Percentiles rank a stretch among this genome's conserved stretches.
Conservation (phyloP, 352 stramenopile genomes). For the Globisporangium cystogenes region DNA sequence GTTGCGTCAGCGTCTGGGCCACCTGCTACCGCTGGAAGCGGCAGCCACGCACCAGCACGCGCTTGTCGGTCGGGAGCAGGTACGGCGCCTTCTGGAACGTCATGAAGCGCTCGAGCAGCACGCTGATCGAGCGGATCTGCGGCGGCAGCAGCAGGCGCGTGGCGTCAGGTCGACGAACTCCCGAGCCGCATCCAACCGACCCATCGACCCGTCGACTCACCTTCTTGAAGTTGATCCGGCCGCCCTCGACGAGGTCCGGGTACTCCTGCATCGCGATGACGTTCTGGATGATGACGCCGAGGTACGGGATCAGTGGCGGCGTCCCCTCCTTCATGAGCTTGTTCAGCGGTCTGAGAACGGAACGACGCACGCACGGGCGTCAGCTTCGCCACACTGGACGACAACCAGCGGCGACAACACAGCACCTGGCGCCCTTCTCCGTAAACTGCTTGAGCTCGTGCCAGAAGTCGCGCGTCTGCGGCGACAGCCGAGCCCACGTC, state of each 20-base stretch:
- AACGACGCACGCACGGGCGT: no score
- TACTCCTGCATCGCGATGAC: constrained; percentile 81
- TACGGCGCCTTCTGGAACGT: constrained; percentile 76
- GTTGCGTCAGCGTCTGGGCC: no score
- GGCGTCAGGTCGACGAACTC: no score
- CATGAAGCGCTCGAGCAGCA: constrained; percentile 49
- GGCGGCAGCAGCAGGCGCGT: no score
- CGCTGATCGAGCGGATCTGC: constrained; percentile 64
- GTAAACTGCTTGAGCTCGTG: constrained; percentile 80
- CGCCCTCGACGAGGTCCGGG: constrained; percentile 64
- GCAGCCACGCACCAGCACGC: constrained; percentile 71
- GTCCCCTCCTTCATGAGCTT: constrained; percentile 72
- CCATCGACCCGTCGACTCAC: no score
- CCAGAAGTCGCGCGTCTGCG: constrained; percentile 72
- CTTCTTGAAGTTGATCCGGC: constrained; percentile 88
- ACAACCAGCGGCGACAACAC: neutral
- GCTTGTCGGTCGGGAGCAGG: constrained; percentile 71
- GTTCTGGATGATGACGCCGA: constrained; percentile 84
- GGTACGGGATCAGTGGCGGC: constrained; percentile 74
- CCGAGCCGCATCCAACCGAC: no score
- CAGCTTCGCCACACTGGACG: neutral
- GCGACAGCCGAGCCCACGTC: constrained; percentile 67
- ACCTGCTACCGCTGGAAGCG: no score
- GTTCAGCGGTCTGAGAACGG: constrained; percentile 63
- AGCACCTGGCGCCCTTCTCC: constrained; percentile 65